phyloP scores from a whole-genome alignment of 2,329 filamentous ascomycete species.

The Phoma sp. region DNA sequence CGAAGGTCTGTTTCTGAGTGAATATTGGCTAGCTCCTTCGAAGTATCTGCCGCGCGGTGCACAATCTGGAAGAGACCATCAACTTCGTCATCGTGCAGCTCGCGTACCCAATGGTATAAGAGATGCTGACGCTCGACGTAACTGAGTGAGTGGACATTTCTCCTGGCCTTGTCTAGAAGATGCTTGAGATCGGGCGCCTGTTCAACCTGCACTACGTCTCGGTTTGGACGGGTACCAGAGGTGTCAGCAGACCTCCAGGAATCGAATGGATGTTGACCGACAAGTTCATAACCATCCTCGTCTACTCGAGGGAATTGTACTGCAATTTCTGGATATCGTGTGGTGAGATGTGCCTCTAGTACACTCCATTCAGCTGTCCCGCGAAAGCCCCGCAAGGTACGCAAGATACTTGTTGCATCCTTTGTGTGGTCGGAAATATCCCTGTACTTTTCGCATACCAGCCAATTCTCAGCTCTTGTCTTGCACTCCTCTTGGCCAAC shows the following conservation, averaged over 20 bases:
- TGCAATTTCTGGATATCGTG: conserved; percentile 23
- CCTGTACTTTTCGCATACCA: conserved; percentile 21
- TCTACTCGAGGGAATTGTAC: conserved; percentile 26
- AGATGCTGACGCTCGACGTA: not conserved
- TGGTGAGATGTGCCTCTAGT: conserved; percentile 20
- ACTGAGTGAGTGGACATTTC: not conserved
- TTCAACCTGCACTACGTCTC: not conserved
- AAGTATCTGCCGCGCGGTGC: conserved; percentile 12
- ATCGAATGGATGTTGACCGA: conserved; percentile 34
- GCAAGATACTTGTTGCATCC: conserved; percentile 12
- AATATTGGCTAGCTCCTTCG: conserved; percentile 25
- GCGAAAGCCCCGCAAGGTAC: conserved; percentile 11
- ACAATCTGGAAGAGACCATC: conserved; percentile 23
- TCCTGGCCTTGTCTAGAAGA: not conserved
- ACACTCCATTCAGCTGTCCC: conserved; percentile 25
- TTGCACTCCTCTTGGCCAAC: conserved; percentile 25
- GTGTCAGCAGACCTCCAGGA: conserved; percentile 15
- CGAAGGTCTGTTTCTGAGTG: conserved; percentile 50
- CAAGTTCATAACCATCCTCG: conserved; percentile 23
- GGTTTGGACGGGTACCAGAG: not conserved
- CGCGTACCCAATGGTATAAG: no score
- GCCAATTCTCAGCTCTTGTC: conserved; percentile 25
- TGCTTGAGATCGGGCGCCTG: not conserved
- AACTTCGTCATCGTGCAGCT: not conserved
- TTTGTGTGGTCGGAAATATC: conserved; percentile 17